Conservation (phyloP, 805 yeast species). For the Teunomyces stri region DNA sequence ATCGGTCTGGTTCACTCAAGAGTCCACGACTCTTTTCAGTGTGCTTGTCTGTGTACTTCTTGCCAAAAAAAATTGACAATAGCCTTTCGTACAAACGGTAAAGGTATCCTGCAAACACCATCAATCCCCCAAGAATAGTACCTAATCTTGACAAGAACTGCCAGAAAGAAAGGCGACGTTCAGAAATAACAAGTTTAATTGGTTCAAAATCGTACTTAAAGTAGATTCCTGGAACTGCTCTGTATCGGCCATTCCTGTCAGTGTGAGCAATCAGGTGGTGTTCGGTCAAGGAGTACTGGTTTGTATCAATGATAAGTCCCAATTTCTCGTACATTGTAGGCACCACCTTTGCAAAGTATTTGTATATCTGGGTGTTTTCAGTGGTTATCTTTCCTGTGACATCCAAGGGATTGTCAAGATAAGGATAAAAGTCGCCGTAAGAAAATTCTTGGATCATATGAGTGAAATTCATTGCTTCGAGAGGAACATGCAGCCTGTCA, state of each 20-base stretch:
- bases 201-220: conserved; percentile 90
- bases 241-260: conserved; percentile 17
- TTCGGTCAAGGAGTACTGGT: conserved; percentile 77
- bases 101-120: conserved; percentile 66
- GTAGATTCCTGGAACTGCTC: conserved; percentile 70
- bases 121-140: conserved; percentile 80
- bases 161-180: conserved; percentile 69
- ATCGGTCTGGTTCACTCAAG: conserved; percentile 9
- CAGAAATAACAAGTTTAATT: conserved; percentile 64
- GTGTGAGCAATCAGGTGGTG: conserved; percentile 29
- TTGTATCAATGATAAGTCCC: conserved; percentile 73
- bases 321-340: conserved; percentile 75
- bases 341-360: conserved; percentile 74
- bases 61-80: conserved; percentile 55
- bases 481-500: conserved; percentile 47
- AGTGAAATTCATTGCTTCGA: conserved; percentile 65
- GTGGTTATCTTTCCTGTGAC: conserved; percentile 58
- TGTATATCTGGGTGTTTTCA: conserved; percentile 49
- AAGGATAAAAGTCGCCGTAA: conserved; percentile 88
- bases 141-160: conserved; percentile 76
- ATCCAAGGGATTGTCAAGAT: conserved; percentile 84
- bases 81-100: conserved; percentile 56
- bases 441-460: conserved; percentile 86
- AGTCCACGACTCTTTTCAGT: conserved; percentile 45
- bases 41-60: conserved; percentile 48